Percentiles rank a stretch among this genome's conserved stretches.
Conservation (phyloP, 768 basidiomycete species). For the Collybia nuda region DNA sequence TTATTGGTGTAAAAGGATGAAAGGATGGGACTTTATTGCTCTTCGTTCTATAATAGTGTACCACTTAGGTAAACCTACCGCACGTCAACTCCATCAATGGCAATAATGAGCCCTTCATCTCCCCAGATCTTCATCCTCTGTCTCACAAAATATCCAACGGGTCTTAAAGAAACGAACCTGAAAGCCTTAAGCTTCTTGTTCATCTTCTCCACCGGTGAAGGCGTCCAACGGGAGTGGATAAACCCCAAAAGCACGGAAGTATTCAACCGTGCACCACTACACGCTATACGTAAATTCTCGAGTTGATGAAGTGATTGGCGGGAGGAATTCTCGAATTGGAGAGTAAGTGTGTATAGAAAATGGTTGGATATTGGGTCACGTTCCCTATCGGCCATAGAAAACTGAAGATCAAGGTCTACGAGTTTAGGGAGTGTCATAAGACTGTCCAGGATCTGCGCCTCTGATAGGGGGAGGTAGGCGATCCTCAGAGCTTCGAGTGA, state of each 20-base stretch:
- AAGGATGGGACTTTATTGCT: too few species aligned
- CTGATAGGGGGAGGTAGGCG: slow-evolving; percentile 37
- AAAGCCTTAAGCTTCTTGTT: slow-evolving; percentile 19
- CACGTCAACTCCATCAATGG: slow-evolving; percentile 1
- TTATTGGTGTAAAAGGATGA: too few species aligned
- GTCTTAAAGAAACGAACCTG: slow-evolving; percentile 28
- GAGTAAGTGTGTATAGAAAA: slow-evolving; percentile 24
- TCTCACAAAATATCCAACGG: slow-evolving; percentile 17
- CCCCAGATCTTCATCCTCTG: slow-evolving; percentile 19
- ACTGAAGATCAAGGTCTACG: slow-evolving; percentile 30
- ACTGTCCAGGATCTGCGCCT: slow-evolving; percentile 28
- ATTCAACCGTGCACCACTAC: slow-evolving; percentile 31
- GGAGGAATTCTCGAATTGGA: neutral
- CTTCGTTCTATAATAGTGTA: too few species aligned
- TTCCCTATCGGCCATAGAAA: slow-evolving; percentile 28
- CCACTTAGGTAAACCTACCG: too few species aligned
- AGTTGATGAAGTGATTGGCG: slow-evolving; percentile 22
- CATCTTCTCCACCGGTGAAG: slow-evolving; percentile 1
- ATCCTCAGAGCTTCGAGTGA: slow-evolving; percentile 32
- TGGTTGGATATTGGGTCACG: slow-evolving; percentile 36
- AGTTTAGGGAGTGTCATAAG: slow-evolving; percentile 28
- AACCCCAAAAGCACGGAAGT: slow-evolving; percentile 23
- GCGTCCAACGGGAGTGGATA: slow-evolving; percentile 30
- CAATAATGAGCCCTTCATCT: slow-evolving; percentile 24
- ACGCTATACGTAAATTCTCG: slow-evolving; percentile 27